Evolutionary conservation across 768 basidiomycete species (phyloP), one percentile per base, ranked within the genome.

Genomic region (Mycena vitilis): DNA sequence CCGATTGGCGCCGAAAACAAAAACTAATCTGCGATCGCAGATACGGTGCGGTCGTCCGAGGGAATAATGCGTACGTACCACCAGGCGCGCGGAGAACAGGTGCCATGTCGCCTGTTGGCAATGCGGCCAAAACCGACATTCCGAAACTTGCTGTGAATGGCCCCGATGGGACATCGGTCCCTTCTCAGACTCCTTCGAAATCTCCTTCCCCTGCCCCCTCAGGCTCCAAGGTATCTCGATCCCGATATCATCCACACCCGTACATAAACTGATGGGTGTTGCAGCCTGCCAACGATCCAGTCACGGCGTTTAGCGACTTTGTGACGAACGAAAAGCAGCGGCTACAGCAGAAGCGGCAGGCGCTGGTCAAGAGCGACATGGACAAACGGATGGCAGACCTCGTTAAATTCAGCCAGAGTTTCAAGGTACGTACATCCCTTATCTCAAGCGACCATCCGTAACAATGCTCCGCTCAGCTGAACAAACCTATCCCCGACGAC

Each of bases 401-500:
- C 44, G 87, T 96, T 77, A 94, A 93, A 80, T 99, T 98, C 80
- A 95, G 95, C 71, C 87, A 94, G 79, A 91, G 81, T 73, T 99
- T 99, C 90, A 97, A 98, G 89, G 96, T 96, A 53, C 53, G 85
- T 67, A 53, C n/a, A 36, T 25, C 7, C 34, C 25, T 22, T 15
- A 18, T 12, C n/a, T 30, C 23, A 23, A 56, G 15, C 57, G 70
- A 49, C 23, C 48, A 52, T 25, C 23, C 51, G 10, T 45, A 25
- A 57, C 60, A 18, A 64, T 64, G 48, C 22, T 42, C 45, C 23
- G 9, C 36, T 11, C 72, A 96, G 95, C 88, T 97, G 57, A 97
- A 96, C 77, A 93, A 95, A 77, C 95, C 95, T 20, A 96, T 99
- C 71, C 96, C 97, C 16, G 94, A 95, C 36, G 97, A 99, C 76